Percentiles rank a stretch among this genome's conserved stretches.
phyloP scores from a whole-genome alignment of 2,329 filamentous ascomycete genomes.

The Botrytis porri region DNA sequence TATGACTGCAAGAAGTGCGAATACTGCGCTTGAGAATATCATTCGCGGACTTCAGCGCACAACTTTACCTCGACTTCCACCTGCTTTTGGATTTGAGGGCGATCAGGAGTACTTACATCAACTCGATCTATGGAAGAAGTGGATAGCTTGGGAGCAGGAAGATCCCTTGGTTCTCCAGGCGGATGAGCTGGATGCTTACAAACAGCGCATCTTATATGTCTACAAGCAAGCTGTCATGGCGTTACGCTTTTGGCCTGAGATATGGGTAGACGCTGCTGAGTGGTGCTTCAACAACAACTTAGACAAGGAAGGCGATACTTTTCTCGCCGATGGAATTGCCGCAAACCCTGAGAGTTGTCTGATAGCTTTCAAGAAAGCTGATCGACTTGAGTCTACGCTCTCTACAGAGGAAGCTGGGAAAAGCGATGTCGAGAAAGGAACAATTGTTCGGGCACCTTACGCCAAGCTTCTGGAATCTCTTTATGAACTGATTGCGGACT shows the following conservation, averaged over 20 bases:
- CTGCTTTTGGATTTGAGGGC: slow-evolving; percentile 81
- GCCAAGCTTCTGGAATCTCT: slow-evolving; percentile 79
- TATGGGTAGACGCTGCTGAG: slow-evolving; percentile 93
- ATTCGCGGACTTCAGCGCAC: slow-evolving; percentile 72
- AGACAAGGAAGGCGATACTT: slow-evolving; percentile 59
- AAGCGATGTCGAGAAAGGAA: slow-evolving; percentile 58
- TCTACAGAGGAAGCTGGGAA: slow-evolving; percentile 75
- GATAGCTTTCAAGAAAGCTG: slow-evolving; percentile 83
- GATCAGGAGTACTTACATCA: slow-evolving; percentile 81
- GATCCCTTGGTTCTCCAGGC: slow-evolving; percentile 83
- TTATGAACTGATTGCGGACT: slow-evolving; percentile 79
- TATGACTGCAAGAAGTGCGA: slow-evolving; percentile 92
- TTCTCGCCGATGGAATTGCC: slow-evolving; percentile 76
- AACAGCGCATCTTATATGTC: slow-evolving; percentile 77
- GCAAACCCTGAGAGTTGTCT: slow-evolving; percentile 94
- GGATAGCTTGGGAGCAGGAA: slow-evolving; percentile 93
- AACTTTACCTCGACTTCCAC: slow-evolving; percentile 77
- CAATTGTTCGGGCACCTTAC: slow-evolving; percentile 72
- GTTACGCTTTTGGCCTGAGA: slow-evolving; percentile 88
- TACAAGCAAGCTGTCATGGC: slow-evolving; percentile 95
- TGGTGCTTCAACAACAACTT: slow-evolving; percentile 83
- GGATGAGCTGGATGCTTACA: slow-evolving; percentile 74
- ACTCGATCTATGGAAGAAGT: slow-evolving; percentile 84
- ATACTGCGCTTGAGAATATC: slow-evolving; percentile 86
- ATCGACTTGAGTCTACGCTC: slow-evolving; percentile 77